A percentile compares a stretch with the other conserved stretches of the same genome.
Conservation (phyloP, 768 basidiomycete genomes). For the Termitomyces sp. region DNA sequence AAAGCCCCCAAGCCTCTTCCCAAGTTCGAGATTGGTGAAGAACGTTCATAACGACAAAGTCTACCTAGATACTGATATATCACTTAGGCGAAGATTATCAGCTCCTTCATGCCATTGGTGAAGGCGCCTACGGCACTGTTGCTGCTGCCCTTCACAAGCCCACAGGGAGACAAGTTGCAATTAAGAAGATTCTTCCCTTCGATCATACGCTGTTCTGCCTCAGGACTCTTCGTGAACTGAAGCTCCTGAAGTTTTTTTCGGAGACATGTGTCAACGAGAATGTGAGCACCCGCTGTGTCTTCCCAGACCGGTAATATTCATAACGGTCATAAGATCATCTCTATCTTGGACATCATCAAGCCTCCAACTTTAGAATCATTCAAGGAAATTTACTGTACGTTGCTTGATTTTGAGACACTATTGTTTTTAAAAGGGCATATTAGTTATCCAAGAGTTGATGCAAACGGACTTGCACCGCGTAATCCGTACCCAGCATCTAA, state of each 20-base stretch:
- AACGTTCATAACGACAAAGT: conserved; percentile 3
- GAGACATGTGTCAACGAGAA: conserved; percentile 79
- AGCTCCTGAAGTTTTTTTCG: conserved; percentile 82
- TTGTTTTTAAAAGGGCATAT: conserved; percentile 1
- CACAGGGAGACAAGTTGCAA: conserved; percentile 79
- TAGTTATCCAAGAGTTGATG: conserved; percentile 84
- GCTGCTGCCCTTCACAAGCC: conserved; percentile 84
- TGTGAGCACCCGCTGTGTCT: conserved; percentile 29
- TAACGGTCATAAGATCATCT: conserved; percentile 61
- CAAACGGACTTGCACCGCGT: conserved; percentile 90
- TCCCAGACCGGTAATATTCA: conserved; percentile 2
- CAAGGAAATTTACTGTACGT: conserved; percentile 80
- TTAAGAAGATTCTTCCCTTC: conserved; percentile 94
- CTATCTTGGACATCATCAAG: conserved; percentile 87
- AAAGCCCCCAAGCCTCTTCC: conserved; percentile 62
- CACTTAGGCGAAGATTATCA: conserved; percentile 63
- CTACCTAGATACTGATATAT: neutral
- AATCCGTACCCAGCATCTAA: conserved; percentile 83
- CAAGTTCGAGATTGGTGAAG: conserved; percentile 63
- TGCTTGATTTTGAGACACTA: neutral
- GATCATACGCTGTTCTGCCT: conserved; percentile 91
- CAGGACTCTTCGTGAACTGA: conserved; percentile 86
- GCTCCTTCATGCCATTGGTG: conserved; percentile 68
- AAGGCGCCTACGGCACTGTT: conserved; percentile 89
- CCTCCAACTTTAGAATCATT: conserved; percentile 70